Evolutionary conservation across 2,329 filamentous ascomycete species (phyloP), one percentile per base, ranked within the genome.

Genomic region (Exserohilum rostratum): DNA sequence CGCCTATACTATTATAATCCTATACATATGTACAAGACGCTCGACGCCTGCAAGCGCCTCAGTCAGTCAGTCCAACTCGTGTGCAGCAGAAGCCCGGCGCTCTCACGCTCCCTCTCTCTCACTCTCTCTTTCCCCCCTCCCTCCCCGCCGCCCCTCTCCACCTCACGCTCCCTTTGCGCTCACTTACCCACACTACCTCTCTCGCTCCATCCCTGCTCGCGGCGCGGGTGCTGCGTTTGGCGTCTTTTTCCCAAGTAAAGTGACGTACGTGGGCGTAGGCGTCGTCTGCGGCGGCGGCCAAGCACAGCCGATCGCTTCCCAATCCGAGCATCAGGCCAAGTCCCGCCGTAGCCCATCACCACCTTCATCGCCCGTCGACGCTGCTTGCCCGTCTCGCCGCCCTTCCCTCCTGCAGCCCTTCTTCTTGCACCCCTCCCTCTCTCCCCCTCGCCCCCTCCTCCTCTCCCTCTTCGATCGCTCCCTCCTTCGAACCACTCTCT

Each of bases 401-500:
- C 49, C 50, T 53, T 54, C 45, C 47, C 51, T 34, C 35, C 53
- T 47, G 46, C 53, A 39, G 54, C 49, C 60, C 22, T 4, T 25
- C 22, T 25, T 25, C 22, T 7, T 25, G 4, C 22, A 4, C 22
- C 22, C 22, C 7, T n/a, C 39, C 39, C n/a, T 42, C 39, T 30
- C 60, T 60, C 54, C 48, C 51, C 42, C 53, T 46, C 52, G 50
- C 44, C 55, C 49, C 57, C 57, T 52, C 62, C 53, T 60, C 57
- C 56, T 61, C 62, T 51, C 63, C 62, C 65, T 60, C 52, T 60
- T 58, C 68, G 49, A 69, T 71, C 70, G 70, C 73, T 73, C 68
- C 68, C 67, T 74, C 72, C 67, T 74, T 73, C 69, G 61, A 58
- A 65, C 65, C 72, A 65, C 68, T 72, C 72, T 60, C 69, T 74